Percentiles rank a stretch among this genome's conserved stretches.
Evolutionary conservation across 192 early-diverging fungal genomes (phyloP).

Genomic region (Paraglomus occultum): DNA sequence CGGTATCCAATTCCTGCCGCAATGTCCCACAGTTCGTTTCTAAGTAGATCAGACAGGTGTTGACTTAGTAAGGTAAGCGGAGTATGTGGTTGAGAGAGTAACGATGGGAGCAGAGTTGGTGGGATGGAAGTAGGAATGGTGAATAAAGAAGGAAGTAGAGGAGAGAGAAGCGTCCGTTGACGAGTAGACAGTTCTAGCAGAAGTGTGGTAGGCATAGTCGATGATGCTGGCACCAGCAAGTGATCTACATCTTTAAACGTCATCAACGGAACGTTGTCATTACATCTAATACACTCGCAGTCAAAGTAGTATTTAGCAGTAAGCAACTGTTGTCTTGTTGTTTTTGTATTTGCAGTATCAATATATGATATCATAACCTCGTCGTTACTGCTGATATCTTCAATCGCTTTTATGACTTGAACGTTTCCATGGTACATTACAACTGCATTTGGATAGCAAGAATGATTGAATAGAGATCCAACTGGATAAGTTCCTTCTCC

Average conservation of each 20-base stretch:
- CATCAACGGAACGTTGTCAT: neutral
- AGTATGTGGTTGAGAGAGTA: constrained; percentile 24
- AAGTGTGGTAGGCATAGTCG: too few species aligned
- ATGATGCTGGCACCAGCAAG: constrained; percentile 34
- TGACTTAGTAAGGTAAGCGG: constrained; percentile 33
- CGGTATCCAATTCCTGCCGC: constrained; percentile 44
- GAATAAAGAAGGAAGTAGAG: constrained; percentile 28
- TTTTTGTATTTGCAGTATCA: constrained; percentile 44
- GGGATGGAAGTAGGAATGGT: constrained; percentile 21
- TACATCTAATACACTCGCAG: constrained; percentile 48
- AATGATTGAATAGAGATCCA: constrained; percentile 65
- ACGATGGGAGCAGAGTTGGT: constrained; percentile 8
- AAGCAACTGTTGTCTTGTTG: constrained; percentile 31
- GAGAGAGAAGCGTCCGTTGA: constrained; percentile 26
- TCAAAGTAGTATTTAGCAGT: constrained; percentile 51
- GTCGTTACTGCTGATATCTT: constrained; percentile 52
- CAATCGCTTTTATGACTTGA: constrained; percentile 51
- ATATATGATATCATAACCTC: constrained; percentile 59
- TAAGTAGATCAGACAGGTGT: constrained; percentile 42
- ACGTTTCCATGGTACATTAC: constrained; percentile 50
- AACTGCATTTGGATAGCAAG: constrained; percentile 62
- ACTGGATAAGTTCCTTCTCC: constrained; percentile 65
- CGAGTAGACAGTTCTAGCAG: constrained; percentile 13
- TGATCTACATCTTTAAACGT: constrained; percentile 36
- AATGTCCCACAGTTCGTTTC: constrained; percentile 37